Evolutionary conservation across 176 grass and related monocot species (phyloP).

Genomic region (Phragmites australis): DNA sequence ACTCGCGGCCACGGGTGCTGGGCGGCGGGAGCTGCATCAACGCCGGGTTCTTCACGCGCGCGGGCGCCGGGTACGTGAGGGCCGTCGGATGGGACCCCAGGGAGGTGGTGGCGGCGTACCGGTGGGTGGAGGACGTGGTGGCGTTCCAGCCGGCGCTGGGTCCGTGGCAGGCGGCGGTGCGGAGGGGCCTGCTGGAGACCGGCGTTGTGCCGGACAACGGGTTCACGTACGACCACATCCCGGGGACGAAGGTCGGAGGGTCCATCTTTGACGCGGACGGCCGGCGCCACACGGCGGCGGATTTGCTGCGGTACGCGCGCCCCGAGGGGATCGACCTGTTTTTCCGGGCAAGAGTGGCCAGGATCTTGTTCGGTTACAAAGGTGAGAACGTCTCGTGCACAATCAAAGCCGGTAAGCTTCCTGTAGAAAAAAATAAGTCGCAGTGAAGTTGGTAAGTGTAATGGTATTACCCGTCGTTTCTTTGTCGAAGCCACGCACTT

Average conservation of each 20-base stretch:
- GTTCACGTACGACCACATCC: conserved; percentile 58
- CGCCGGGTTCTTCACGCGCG: conserved; percentile 91
- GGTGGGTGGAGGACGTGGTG: conserved; percentile 70
- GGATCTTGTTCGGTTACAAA: conserved; percentile 51
- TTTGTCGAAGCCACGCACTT: neutral
- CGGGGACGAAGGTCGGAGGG: conserved; percentile 62
- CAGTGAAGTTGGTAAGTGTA: neutral
- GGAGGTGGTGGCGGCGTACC: conserved; percentile 60
- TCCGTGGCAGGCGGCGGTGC: conserved; percentile 50
- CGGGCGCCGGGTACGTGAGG: conserved; percentile 43
- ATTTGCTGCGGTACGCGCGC: conserved; percentile 53
- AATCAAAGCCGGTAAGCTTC: neutral
- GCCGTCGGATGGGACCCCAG: conserved; percentile 46
- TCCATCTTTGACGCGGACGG: conserved; percentile 57
- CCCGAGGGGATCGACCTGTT: conserved; percentile 48
- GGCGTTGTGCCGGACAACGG: conserved; percentile 58
- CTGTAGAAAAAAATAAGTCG: neutral
- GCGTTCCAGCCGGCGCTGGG: conserved; percentile 51
- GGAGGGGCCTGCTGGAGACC: conserved; percentile 56
- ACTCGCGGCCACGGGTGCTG: conserved; percentile 71
- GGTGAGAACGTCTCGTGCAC: neutral
- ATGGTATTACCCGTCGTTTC: conserved; percentile 20
- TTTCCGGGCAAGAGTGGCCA: conserved; percentile 36
- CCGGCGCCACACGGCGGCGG: conserved; percentile 51
- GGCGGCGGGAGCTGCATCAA: conserved; percentile 90